A percentile compares a stretch with the other conserved stretches of the same genome.
Evolutionary conservation across 2,329 filamentous ascomycete species (phyloP).

Genomic region (Clarireedia hainanense): DNA sequence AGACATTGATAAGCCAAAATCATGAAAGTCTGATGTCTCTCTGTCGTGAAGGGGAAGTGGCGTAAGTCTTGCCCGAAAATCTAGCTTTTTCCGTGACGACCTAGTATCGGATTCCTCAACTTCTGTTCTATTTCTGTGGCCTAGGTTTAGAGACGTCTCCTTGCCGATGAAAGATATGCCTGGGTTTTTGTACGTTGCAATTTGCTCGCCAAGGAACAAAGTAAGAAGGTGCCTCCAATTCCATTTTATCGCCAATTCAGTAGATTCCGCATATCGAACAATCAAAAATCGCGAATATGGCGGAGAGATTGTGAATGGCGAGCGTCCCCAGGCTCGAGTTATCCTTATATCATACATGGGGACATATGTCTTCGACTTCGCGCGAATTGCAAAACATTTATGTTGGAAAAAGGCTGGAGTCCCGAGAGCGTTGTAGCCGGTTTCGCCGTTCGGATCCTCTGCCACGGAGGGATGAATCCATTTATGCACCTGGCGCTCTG

Average conservation of each 20-base stretch:
- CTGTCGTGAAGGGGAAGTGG: too few relatives aligned
- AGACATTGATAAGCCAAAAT: too few relatives aligned
- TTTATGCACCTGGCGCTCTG: not conserved
- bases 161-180: too few relatives aligned
- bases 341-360: not conserved
- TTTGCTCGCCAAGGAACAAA: not conserved
- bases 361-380: not conserved
- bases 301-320: not conserved
- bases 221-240: not conserved
- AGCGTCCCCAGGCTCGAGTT: not conserved
- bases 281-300: not conserved
- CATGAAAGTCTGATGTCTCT: too few relatives aligned
- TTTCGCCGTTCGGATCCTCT: not conserved
- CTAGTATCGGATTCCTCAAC: too few relatives aligned
- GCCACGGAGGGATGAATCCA: not conserved
- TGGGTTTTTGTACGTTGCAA: not conserved
- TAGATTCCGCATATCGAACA: not conserved
- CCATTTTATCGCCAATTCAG: not conserved
- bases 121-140: too few relatives aligned
- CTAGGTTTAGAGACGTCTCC: too few relatives aligned
- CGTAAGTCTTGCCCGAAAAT: too few relatives aligned
- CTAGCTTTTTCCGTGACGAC: too few relatives aligned
- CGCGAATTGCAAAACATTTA: not conserved
- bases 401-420: not conserved
- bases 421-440: not conserved